Evolutionary conservation across 352 stramenopile genomes (phyloP).

Genomic region (Pythium brachiatum): DNA sequence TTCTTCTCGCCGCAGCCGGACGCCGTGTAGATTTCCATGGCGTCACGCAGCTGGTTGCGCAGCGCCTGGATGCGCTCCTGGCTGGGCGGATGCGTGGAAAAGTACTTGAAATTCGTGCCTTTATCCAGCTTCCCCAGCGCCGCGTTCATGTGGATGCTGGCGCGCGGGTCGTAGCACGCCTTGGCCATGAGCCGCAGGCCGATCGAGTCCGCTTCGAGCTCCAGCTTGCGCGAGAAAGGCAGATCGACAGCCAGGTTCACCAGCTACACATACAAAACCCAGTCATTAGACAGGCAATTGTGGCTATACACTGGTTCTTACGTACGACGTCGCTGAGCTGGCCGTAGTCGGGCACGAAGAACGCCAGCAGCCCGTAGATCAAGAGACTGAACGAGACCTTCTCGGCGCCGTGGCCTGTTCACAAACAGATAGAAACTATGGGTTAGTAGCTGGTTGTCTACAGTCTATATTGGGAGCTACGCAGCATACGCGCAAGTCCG

Average conservation of each 20-base stretch:
- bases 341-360: conserved; percentile 53
- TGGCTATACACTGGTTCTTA: background rate
- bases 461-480: no score
- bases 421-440: background rate
- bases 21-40: conserved; percentile 43
- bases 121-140: conserved; percentile 13
- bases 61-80: conserved; percentile 51
- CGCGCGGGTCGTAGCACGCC: conserved; percentile 34
- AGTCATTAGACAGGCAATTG: background rate
- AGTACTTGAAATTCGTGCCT: conserved; percentile 55
- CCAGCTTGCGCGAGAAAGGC: conserved; percentile 33
- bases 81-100: conserved; percentile 72
- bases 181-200: conserved; percentile 34
- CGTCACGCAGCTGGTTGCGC: conserved; percentile 41
- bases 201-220: conserved; percentile 35
- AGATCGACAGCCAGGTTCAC: conserved; percentile 30
- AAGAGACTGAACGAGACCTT: conserved; percentile 69
- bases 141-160: conserved; percentile 26
- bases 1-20: conserved; percentile 38
- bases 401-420: conserved; percentile 59
- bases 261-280: conserved; percentile 12
- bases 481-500: conserved; percentile 45
- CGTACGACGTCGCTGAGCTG: conserved; percentile 56
- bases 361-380: conserved; percentile 46
- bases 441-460: background rate